Evolutionary conservation across 1,139 yeast species (phyloP), one percentile per base, ranked within the genome.

Genomic region (Pneumocystis sp.): DNA sequence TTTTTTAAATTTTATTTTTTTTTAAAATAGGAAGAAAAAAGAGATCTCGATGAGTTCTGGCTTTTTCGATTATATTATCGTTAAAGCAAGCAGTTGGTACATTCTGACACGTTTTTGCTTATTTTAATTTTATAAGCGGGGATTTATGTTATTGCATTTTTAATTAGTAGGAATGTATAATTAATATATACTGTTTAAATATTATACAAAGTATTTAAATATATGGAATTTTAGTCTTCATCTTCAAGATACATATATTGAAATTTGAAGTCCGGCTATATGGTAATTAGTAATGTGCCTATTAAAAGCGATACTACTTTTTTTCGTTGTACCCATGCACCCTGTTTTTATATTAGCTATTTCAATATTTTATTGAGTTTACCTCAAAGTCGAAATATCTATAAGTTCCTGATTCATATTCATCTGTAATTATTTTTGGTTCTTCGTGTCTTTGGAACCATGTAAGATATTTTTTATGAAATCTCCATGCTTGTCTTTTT

Each of bases 301-400:
- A 50, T 37, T 7, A 50, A 2, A 25, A 3, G n/a, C 4, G 25
- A 25, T 50, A 50, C 25, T 25, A 50, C 57, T 75, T 83, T 87
- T 72, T 95, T 83, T 72, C 95, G 83, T 63, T 88, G 86, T 71
- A 86, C 79, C 97, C 98, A 93, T 57, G 71, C 67, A n/a, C 70
- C 57, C 57, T 50, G 15, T 50, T 25, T 25, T 50, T 50, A 8
- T 67, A 35, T 37, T 40, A 39, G 44, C 25, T 29, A 39, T 39
- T 40, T 10, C 6, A 39, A 34, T 34, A 19, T 40, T 25, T 35
- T 37, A 15, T 44, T 89, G 83, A 70, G 87, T 50, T 50, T 50
- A 50, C 89, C 74, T 89, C 95, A 74, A 85, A 88, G 75, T 93
- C 98, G 76, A 93, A 93, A 76, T 87, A 89, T 81, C 93, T 86